These are phyloP conservation scores for Penicillium coffeae DNA, from an alignment of 495 filamentous ascomycete species.

Conservation along the genomic window DNA sequence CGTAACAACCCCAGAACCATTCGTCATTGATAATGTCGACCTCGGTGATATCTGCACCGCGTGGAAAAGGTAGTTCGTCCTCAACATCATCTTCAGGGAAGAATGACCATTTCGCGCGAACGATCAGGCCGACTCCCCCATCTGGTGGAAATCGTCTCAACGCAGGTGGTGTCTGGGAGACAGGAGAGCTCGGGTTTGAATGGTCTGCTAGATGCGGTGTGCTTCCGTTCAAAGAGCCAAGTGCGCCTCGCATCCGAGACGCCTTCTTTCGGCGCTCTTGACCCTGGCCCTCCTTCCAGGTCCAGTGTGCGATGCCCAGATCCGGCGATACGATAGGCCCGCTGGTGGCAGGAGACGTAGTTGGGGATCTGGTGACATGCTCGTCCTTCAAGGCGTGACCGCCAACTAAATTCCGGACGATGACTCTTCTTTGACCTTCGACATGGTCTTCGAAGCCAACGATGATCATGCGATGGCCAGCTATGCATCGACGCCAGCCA, in stretches of 20 bases:
- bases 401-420: conserved; percentile 67
- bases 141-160: conserved; percentile 59
- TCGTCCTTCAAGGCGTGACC: conserved; percentile 60
- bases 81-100: conserved; percentile 57
- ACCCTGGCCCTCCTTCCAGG: conserved; percentile 47
- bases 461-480: conserved; percentile 83
- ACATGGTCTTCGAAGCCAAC: conserved; percentile 63
- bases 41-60: conserved; percentile 75
- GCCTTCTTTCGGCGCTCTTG: conserved; percentile 46
- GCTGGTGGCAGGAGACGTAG: conserved; percentile 14
- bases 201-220: conserved; percentile 10
- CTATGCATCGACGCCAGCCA: conserved; percentile 76
- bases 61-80: conserved; percentile 81
- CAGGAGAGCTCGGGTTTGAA: conserved; percentile 8
- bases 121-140: conserved; percentile 60
- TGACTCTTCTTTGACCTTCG: conserved; percentile 53
- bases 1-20: conserved; percentile 80
- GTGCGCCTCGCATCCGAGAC: conserved; percentile 29
- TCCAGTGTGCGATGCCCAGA: conserved; percentile 39
- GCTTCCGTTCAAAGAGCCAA: conserved; percentile 2
- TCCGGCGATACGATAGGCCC: conserved; percentile 23
- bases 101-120: conserved; percentile 67
- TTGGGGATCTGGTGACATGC: conserved; percentile 26
- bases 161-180: conserved; percentile 7
- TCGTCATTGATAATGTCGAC: conserved; percentile 80